These are phyloP conservation scores for Suillus hirtellus DNA, from an alignment of 768 basidiomycete genomes.

Conservation along the genomic window DNA sequence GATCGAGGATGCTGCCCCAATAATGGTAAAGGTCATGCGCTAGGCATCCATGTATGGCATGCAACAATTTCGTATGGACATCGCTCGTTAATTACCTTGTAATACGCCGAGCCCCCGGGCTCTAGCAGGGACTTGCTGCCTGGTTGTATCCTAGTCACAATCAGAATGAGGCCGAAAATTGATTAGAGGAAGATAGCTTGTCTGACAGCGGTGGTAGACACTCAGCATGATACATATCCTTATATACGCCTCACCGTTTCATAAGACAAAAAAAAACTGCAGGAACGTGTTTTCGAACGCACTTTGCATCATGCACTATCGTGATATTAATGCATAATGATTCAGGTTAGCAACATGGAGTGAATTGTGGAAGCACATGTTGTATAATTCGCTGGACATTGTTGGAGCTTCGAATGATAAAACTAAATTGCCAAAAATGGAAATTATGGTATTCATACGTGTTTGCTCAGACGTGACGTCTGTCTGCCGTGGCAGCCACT, in stretches of 20 bases:
- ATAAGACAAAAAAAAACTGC: neutral
- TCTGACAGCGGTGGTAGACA: neutral
- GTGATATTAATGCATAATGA: neutral
- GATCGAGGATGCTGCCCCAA: neutral
- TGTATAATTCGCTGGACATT: no score
- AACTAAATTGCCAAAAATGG: slow-evolving; percentile 5
- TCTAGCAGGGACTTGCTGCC: neutral
- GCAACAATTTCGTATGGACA: no score
- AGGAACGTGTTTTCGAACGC: neutral
- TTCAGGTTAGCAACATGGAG: neutral
- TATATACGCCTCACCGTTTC: neutral
- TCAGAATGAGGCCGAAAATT: neutral
- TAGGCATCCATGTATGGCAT: no score
- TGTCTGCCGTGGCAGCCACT: neutral
- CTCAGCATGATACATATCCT: neutral
- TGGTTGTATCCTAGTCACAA: neutral
- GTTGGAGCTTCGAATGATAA: neutral
- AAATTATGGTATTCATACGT: neutral
- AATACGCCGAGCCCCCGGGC: neutral
- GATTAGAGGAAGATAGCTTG: neutral
- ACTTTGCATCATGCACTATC: neutral
- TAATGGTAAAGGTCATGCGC: neutral
- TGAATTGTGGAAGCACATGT: neutral
- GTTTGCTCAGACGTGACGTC: slow-evolving; percentile 1
- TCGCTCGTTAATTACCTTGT: neutral